Conservation (phyloP, 495 filamentous ascomycete species). For the Xylaria curta region DNA sequence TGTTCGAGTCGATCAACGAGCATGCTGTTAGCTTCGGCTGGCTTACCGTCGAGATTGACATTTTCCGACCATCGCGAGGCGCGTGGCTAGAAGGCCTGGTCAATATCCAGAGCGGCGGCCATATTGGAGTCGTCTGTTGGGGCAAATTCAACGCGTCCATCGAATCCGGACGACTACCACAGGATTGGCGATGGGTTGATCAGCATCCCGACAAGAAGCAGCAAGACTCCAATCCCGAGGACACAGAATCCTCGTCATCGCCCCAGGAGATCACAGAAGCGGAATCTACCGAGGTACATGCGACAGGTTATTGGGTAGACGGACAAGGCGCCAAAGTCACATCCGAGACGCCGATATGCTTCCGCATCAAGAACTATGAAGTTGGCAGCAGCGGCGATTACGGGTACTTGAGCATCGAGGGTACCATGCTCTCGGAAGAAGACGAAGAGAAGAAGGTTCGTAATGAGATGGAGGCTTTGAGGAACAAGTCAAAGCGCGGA, state of each 20-base stretch:
- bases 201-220: slow-evolving; percentile 26
- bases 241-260: slow-evolving; percentile 25
- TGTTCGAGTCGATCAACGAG: slow-evolving; percentile 51
- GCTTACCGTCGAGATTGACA: slow-evolving; percentile 52
- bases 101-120: slow-evolving; percentile 55
- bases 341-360: slow-evolving; percentile 48
- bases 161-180: slow-evolving; percentile 51
- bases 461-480: slow-evolving; percentile 46
- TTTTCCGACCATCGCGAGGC: slow-evolving; percentile 54
- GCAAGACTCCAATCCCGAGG: slow-evolving; percentile 32
- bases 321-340: slow-evolving; percentile 43
- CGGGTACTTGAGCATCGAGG: slow-evolving; percentile 55
- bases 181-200: slow-evolving; percentile 56
- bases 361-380: slow-evolving; percentile 59
- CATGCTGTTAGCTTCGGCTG: slow-evolving; percentile 54
- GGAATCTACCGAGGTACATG: slow-evolving; percentile 49
- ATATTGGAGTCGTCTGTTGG: slow-evolving; percentile 58
- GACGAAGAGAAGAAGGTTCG: slow-evolving; percentile 45
- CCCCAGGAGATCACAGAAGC: slow-evolving; percentile 31
- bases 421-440: slow-evolving; percentile 53
- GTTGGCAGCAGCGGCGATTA: slow-evolving; percentile 56
- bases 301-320: slow-evolving; percentile 58
- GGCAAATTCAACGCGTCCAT: slow-evolving; percentile 58
- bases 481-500: slow-evolving; percentile 42
- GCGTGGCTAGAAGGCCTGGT: slow-evolving; percentile 57